Percentiles rank a stretch among this genome's conserved stretches.
Conservation (phyloP, 139 green algal species). For the Chlamydomonas eustigma region DNA sequence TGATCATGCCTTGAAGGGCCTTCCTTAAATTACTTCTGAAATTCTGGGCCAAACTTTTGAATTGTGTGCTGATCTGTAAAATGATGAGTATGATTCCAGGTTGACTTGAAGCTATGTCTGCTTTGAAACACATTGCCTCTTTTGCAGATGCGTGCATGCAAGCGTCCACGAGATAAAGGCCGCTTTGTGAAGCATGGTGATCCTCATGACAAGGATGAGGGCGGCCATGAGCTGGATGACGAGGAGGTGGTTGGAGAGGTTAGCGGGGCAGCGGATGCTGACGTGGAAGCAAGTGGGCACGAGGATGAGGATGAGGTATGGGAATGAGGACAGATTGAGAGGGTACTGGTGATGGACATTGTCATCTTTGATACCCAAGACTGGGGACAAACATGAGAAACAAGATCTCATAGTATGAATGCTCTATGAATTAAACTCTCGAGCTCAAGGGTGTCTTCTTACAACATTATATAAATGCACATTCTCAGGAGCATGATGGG, state of each 20-base stretch:
- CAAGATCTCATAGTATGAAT: too few species aligned
- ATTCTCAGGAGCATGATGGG: too few species aligned
- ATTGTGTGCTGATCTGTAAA: not conserved
- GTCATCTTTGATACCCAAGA: too few species aligned
- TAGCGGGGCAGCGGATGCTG: not conserved
- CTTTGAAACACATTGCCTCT: not conserved
- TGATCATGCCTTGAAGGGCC: not conserved
- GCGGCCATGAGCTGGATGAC: constrained; percentile 15
- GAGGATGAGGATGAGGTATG: constrained; percentile 3
- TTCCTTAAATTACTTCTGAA: not conserved
- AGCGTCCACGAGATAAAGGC: constrained; percentile 66
- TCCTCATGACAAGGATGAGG: not conserved
- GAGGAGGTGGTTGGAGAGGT: constrained; percentile 19
- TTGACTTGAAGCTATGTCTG: not conserved
- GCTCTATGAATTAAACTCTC: too few species aligned
- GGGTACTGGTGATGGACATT: too few species aligned
- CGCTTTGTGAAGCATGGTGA: constrained; percentile 64
- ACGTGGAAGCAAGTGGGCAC: not conserved
- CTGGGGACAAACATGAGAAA: too few species aligned
- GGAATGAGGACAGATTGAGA: too few species aligned
- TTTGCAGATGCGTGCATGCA: constrained; percentile 46
- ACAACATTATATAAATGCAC: too few species aligned
- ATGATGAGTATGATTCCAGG: not conserved
- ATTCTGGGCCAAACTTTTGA: not conserved
- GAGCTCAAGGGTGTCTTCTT: too few species aligned